These are phyloP conservation scores for Styphnolobium japonicum DNA, from an alignment of 306 rosid genomes.

Conservation along the genomic window DNA sequence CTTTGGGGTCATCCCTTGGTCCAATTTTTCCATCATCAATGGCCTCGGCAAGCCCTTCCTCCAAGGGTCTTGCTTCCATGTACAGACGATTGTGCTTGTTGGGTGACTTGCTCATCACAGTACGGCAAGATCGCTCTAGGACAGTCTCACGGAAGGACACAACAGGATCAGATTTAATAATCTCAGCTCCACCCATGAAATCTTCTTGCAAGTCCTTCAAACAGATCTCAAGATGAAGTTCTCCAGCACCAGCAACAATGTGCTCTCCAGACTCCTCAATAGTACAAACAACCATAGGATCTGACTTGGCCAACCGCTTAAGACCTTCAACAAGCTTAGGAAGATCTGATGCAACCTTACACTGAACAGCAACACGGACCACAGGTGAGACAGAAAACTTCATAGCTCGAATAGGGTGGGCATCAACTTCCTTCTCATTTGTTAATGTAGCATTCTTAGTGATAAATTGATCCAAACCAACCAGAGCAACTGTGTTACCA, in stretches of 20 bases:
- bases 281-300: conserved; percentile 89
- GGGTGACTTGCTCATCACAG: conserved; percentile 95
- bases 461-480: conserved; percentile 88
- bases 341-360: conserved; percentile 95
- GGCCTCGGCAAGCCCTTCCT: conserved; percentile 74
- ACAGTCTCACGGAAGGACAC: conserved; percentile 96
- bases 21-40: conserved; percentile 80
- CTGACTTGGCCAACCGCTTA: conserved; percentile 85
- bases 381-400: conserved; percentile 93
- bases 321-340: conserved; percentile 98
- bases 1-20: conserved; percentile 80
- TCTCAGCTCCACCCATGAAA: conserved; percentile 95
- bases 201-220: conserved; percentile 89
- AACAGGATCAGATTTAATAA: conserved; percentile 79
- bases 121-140: conserved; percentile 66
- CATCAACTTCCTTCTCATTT: conserved; percentile 85
- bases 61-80: conserved; percentile 70
- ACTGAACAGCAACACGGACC: conserved; percentile 91
- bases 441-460: conserved; percentile 95
- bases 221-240: conserved; percentile 92
- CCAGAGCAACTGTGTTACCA: conserved; percentile 89
- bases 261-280: conserved; percentile 96
- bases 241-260: conserved; percentile 95
- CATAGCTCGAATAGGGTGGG: conserved; percentile 92
- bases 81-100: conserved; percentile 90